These are phyloP conservation scores for Hyaloscypha hepaticicola DNA, from an alignment of 495 filamentous ascomycete genomes.

Conservation along the genomic window DNA sequence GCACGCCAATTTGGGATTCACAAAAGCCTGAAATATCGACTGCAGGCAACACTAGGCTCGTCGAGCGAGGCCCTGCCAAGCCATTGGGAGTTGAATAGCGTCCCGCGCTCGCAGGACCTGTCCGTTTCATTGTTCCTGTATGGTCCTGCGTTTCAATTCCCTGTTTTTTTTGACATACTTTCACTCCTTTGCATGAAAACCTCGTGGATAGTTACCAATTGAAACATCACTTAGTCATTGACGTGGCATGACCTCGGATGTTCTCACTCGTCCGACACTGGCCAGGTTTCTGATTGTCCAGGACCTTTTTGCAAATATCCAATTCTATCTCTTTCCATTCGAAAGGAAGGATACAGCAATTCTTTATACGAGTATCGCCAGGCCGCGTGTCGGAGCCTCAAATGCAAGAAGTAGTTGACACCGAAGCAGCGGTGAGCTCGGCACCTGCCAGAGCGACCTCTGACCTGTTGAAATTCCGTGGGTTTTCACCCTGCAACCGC, in stretches of 20 bases:
- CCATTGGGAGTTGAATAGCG: neutral
- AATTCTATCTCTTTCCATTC: neutral
- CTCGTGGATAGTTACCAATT: neutral
- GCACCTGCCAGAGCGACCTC: neutral
- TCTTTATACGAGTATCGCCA: neutral
- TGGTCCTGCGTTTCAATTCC: neutral
- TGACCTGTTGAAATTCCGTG: neutral
- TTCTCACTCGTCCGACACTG: neutral
- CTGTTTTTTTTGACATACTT: neutral
- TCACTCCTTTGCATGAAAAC: neutral
- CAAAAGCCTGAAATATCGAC: neutral
- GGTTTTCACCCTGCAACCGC: neutral
- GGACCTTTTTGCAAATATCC: neutral
- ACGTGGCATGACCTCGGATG: neutral
- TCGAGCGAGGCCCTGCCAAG: neutral
- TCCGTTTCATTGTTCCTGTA: neutral
- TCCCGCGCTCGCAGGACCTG: neutral
- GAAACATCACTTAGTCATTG: neutral
- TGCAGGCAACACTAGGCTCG: neutral
- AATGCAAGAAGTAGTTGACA: neutral
- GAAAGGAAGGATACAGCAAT: no score
- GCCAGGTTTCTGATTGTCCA: neutral
- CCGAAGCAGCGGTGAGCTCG: neutral
- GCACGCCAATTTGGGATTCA: conserved; percentile 1
- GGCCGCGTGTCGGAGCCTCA: neutral